These are phyloP conservation scores for Citrus unshiu DNA, from an alignment of 345 rosid species.

Conservation along the genomic window DNA sequence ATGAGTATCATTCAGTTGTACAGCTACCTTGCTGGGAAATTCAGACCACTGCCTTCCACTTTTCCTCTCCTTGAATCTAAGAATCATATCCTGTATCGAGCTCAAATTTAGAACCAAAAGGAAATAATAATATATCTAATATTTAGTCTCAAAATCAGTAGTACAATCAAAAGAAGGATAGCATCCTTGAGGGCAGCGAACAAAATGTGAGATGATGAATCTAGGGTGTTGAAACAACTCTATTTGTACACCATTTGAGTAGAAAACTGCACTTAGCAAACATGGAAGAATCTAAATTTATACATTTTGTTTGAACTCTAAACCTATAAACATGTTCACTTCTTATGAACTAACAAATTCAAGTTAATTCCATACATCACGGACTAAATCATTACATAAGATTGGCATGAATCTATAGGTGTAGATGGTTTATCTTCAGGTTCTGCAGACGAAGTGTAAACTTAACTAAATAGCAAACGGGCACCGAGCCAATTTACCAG, in stretches of 20 bases:
- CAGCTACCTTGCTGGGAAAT: slow-evolving; percentile 84
- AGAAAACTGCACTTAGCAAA: not conserved
- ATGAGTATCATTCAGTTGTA: slow-evolving; percentile 97
- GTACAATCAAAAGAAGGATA: not conserved
- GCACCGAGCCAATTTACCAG: not conserved
- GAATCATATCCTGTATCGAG: slow-evolving; percentile 73
- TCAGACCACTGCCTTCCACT: slow-evolving; percentile 76
- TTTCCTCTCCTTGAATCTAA: slow-evolving; percentile 79
- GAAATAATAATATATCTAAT: not conserved
- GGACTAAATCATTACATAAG: not conserved
- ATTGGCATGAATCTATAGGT: not conserved
- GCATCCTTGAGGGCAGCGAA: not conserved
- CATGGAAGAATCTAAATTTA: not conserved
- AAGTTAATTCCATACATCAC: not conserved
- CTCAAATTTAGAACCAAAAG: slow-evolving; percentile 12
- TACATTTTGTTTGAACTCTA: not conserved
- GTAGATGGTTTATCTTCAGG: not conserved
- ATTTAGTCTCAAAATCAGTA: not conserved
- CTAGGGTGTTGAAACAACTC: not conserved
- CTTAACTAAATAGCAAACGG: not conserved
- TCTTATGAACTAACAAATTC: not conserved
- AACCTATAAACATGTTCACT: not conserved
- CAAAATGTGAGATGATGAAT: not conserved
- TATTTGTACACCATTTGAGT: not conserved
- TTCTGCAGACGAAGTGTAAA: not conserved